phyloP scores from a whole-genome alignment of 257 asterid genomes.

The Paraleonurus japonicus region DNA sequence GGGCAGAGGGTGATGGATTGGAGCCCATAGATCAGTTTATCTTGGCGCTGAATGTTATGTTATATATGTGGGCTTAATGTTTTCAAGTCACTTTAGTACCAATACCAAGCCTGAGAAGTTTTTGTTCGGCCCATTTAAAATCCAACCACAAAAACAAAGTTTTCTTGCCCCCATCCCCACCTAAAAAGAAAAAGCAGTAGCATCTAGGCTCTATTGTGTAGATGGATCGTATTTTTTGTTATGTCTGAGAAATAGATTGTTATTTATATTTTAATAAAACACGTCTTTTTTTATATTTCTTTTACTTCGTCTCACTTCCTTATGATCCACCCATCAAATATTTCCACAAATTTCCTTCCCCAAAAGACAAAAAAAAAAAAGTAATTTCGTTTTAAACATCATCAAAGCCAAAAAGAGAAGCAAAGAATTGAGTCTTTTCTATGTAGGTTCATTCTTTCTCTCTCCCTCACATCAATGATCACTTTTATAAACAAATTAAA shows the following conservation, averaged over 20 bases:
- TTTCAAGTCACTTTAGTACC: background rate
- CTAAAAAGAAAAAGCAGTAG: background rate
- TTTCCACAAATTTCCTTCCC: background rate
- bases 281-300: too few species aligned
- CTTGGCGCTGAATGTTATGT: background rate
- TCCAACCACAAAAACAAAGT: background rate
- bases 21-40: constrained; percentile 11
- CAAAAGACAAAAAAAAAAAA: background rate
- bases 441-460: constrained; percentile 13
- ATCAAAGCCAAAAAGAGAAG: constrained; percentile 25
- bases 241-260: background rate
- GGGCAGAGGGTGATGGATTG: background rate
- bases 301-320: background rate
- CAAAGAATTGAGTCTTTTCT: constrained; percentile 25
- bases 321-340: background rate
- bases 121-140: constrained; percentile 21
- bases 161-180: background rate
- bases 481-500: constrained; percentile 10
- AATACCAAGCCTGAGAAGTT: constrained; percentile 25
- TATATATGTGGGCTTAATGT: constrained; percentile 16
- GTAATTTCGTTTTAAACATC: constrained; percentile 3
- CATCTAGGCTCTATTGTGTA: background rate
- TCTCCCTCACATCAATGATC: constrained; percentile 28
- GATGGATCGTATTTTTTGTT: background rate
- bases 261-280: background rate